Evolutionary conservation across 768 basidiomycete genomes (phyloP), one percentile per base, ranked within the genome.

Genomic region (Terana coerulea): DNA sequence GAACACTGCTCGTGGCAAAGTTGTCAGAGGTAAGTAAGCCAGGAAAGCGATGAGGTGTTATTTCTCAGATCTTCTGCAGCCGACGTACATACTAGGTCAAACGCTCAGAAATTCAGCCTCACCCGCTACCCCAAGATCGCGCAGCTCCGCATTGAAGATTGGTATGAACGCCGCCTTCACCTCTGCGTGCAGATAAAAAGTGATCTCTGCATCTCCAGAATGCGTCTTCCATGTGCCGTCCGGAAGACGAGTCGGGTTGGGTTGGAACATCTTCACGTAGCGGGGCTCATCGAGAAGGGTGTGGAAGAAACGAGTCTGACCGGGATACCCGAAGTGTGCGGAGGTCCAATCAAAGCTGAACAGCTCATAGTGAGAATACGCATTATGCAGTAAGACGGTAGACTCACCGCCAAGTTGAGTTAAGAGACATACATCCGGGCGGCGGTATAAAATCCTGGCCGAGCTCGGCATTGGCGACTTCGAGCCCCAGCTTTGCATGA

Each of bases 271-370:
- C 54, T 54, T 54, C 34, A 54, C 39, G 33, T 36, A 58, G 1
- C 57, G 49, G 5, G 57, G 50, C 33, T 35, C 53, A 36, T 35
- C 35, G 2, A 54, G 45, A 11, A 34, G 7, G 21, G 53, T 55
- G 22, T 58, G 53, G 50, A 31, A 55, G 45, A 54, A 58, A 24
- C 49, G 49, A 29, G 53, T 52, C 30, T 52, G 33, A 24, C 47
- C 53, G 17, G 41, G 41, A 46, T 52, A 58, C 9, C 57, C 57
- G 36, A 58, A 58, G 33, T 58, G 57, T 12, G 57, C 49, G 9
- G 57, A 58, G 4, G 53, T 47, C 53, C 53, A 58, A 33, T 58
- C 57, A 28, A 55, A 58, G 4, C 53, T 58, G 33, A 7, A 10
- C 28, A 29, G 21, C 19, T 28, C 4, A 14, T 1, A 6, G 5